phyloP scores from a whole-genome alignment of 1,284 basidiomycete genomes.

The Apiotrichum gracile region DNA sequence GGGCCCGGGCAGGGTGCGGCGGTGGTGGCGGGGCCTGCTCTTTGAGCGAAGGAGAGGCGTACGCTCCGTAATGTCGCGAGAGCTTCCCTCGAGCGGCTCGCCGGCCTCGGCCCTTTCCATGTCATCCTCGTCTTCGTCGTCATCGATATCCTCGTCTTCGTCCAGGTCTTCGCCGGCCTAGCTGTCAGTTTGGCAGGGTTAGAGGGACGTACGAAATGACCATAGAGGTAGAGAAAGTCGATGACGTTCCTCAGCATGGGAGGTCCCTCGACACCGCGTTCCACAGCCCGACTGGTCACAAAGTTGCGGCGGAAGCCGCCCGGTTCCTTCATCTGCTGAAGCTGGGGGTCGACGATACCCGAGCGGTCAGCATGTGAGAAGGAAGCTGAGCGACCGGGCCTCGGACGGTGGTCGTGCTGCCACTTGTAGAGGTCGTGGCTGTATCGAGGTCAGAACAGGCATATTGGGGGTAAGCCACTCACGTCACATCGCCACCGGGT shows the following conservation, averaged over 20 bases:
- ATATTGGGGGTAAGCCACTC: no score
- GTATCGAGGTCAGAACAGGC: no score
- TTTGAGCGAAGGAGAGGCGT: constrained; percentile 10
- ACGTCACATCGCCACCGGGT: constrained; percentile 83
- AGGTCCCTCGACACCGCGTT: constrained; percentile 60
- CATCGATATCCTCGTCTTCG: constrained; percentile 65
- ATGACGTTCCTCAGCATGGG: constrained; percentile 75
- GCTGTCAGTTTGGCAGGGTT: background rate
- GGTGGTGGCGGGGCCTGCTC: constrained; percentile 52
- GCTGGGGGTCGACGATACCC: constrained; percentile 56
- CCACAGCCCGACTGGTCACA: constrained; percentile 62
- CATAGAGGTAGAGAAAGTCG: constrained; percentile 86
- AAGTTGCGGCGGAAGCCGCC: constrained; percentile 90
- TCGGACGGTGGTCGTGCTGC: constrained; percentile 67
- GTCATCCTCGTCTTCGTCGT: constrained; percentile 46
- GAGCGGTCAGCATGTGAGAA: constrained; percentile 59
- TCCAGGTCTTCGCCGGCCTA: constrained; percentile 92
- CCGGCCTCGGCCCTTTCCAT: constrained; percentile 6
- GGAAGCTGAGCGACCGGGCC: constrained; percentile 57
- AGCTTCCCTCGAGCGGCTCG: background rate
- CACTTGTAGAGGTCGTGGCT: constrained; percentile 94
- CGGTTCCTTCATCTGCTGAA: constrained; percentile 85
- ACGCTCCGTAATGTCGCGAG: constrained; percentile 8
- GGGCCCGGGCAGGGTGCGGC: constrained; percentile 52
- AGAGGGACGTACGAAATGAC: constrained; percentile 71